phyloP scores from a whole-genome alignment of 2,329 filamentous ascomycete species.

The Leptographium galeiforme region DNA sequence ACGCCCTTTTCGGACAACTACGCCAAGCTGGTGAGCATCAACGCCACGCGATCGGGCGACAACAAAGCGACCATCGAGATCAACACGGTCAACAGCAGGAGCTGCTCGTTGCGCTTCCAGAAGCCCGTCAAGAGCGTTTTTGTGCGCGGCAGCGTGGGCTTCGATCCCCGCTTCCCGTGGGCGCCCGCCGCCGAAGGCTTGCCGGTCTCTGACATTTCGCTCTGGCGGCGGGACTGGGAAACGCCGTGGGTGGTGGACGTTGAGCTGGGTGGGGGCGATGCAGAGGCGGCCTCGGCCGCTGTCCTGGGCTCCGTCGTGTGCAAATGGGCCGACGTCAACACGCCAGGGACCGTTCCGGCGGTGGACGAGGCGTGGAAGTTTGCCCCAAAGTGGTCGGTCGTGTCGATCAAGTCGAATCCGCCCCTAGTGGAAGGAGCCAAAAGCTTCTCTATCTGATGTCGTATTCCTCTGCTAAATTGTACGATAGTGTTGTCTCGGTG shows the following conservation, averaged over 20 bases:
- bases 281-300: background rate
- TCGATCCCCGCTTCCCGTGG: constrained; percentile 47
- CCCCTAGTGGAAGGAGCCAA: constrained; percentile 74
- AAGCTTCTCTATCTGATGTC: constrained; percentile 41
- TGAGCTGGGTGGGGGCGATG: constrained; percentile 35
- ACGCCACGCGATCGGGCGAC: constrained; percentile 28
- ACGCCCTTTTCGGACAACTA: constrained; percentile 42
- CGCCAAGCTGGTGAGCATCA: constrained; percentile 52
- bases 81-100: constrained; percentile 60
- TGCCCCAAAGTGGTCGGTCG: constrained; percentile 64
- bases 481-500: background rate
- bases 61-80: constrained; percentile 51
- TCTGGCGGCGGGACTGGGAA: constrained; percentile 76
- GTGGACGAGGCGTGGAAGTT: constrained; percentile 68
- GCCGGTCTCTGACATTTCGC: constrained; percentile 47
- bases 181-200: constrained; percentile 32
- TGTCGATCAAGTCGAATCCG: constrained; percentile 56
- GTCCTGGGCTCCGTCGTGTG: constrained; percentile 60
- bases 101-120: constrained; percentile 63
- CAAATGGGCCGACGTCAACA: constrained; percentile 79
- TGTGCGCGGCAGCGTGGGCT: constrained; percentile 46
- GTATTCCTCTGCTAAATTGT: background rate
- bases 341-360: constrained; percentile 59
- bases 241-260: constrained; percentile 65
- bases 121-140: constrained; percentile 50